Evolutionary conservation across 139 green algal genomes (phyloP), one percentile per base, ranked within the genome.

Genomic region (Klebsormidium nitens): DNA sequence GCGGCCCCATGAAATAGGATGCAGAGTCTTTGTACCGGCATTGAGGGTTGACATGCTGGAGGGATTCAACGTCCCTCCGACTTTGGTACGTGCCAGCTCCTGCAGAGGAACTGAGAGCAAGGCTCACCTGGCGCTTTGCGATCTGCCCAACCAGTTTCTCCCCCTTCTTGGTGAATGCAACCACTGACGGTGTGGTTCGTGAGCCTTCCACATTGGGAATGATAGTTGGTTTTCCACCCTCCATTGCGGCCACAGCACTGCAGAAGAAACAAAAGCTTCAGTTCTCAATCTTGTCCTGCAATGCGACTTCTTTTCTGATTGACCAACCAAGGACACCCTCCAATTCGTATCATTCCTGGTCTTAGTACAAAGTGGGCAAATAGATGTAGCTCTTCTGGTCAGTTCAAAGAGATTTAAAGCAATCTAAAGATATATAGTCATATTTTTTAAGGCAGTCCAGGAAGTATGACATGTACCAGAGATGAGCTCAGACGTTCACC

Each of bases 111-210:
- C n/a, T n/a, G n/a, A n/a, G n/a, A n/a, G n/a, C n/a, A n/a, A n/a
- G n/a, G n/a, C 28, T 58, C 32, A 70, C 62, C 62, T 70, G 62
- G 39, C 92, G 87, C 87, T 98, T 98, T 63, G 93, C 93, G 42
- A 97, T 96, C 91, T 96, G 89, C 28, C 93, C 93, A 19, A 98
- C 90, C 6, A 98, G 85, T 5, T 88, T 83, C 64, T 98, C 92
- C 1, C 91, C 91, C 5, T 55, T 74, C 66, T 83, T 83, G n/a
- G 63, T 69, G 50, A 38, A 74, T 1, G 93, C 93, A 1, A 98
- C 91, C 0, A 97, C 92, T 4, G 89, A 96, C 1, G 93, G 93
- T 0, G 91, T 98, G 17, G 92, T 98, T 66, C 93, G 87, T 31
- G 82, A 84, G 64, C 91, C 93, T 83, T 98, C 92, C 5, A 88